Conservation (phyloP, 768 basidiomycete genomes). For the Macrolepiota albuminosa region DNA sequence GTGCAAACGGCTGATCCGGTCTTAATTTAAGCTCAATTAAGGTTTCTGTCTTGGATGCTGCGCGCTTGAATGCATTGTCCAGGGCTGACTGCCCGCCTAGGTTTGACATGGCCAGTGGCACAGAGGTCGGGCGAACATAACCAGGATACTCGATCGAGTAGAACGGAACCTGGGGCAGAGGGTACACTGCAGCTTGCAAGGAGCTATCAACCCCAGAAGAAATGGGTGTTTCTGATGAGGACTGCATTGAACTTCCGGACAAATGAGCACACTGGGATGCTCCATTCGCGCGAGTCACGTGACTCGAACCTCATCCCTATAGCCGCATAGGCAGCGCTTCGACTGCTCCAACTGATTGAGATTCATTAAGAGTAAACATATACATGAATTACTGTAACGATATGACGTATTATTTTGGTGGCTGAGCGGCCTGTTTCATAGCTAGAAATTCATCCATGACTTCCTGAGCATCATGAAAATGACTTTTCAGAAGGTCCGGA, state of each 20-base stretch:
- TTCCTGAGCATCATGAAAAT: slow-evolving; percentile 30
- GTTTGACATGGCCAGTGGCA: slow-evolving; percentile 55
- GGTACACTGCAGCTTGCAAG: slow-evolving; percentile 26
- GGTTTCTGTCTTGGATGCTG: slow-evolving; percentile 54
- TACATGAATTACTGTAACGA: slow-evolving; percentile 2
- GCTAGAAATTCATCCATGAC: slow-evolving; percentile 39
- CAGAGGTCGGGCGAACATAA: slow-evolving; percentile 62
- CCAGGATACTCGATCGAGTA: slow-evolving; percentile 91
- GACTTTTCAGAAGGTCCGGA: neutral
- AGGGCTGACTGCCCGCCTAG: slow-evolving; percentile 69
- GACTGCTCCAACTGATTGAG: neutral
- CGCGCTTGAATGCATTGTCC: slow-evolving; percentile 73
- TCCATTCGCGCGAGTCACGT: neutral
- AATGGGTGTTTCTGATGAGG: slow-evolving; percentile 2
- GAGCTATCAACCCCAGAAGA: neutral
- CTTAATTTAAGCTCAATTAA: slow-evolving; percentile 75
- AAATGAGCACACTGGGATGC: too few species aligned
- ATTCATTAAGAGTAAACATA: neutral
- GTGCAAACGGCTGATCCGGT: slow-evolving; percentile 71
- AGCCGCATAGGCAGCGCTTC: neutral
- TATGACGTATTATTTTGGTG: slow-evolving; percentile 12
- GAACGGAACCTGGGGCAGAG: slow-evolving; percentile 55
- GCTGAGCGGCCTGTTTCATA: slow-evolving; percentile 18
- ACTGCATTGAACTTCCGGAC: slow-evolving; percentile 8
- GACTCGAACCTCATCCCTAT: neutral